Percentiles rank a stretch among this genome's conserved stretches.
These are phyloP conservation scores for Lentinula guzmanii DNA, from an alignment of 768 basidiomycete species.

Conservation along the genomic window DNA sequence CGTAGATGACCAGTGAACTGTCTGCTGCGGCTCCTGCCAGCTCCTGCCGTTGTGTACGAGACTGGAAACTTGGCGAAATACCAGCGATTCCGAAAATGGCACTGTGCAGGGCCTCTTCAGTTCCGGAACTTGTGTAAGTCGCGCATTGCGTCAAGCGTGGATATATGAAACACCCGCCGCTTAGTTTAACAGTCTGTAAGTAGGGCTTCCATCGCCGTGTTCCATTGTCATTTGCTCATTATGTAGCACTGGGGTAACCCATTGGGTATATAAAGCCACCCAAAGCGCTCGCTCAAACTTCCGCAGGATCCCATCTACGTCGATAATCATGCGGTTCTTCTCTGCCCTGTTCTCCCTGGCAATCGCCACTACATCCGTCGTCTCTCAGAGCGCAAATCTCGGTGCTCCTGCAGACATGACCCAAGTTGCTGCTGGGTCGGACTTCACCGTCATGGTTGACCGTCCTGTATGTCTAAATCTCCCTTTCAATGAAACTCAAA, in stretches of 20 bases:
- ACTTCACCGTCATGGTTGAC: constrained; percentile 39
- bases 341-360: neutral
- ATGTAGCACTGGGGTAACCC: neutral
- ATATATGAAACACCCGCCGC: neutral
- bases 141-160: neutral
- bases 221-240: neutral
- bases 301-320: neutral
- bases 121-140: neutral
- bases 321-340: neutral
- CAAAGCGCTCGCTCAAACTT: neutral
- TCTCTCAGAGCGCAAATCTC: constrained; percentile 37
- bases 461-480: constrained; percentile 31
- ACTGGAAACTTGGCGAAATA: no score
- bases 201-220: neutral
- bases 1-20: no score
- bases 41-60: no score
- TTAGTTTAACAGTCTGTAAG: neutral
- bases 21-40: no score
- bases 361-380: constrained; percentile 10
- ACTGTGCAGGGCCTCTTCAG: neutral
- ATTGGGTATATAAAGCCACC: neutral
- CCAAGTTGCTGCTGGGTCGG: constrained; percentile 27
- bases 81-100: no score
- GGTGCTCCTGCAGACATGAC: constrained; percentile 31
- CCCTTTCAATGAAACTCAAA: neutral